These are phyloP conservation scores for Austropuccinia psidii DNA, from an alignment of 1,284 basidiomycete species.

Conservation along the genomic window DNA sequence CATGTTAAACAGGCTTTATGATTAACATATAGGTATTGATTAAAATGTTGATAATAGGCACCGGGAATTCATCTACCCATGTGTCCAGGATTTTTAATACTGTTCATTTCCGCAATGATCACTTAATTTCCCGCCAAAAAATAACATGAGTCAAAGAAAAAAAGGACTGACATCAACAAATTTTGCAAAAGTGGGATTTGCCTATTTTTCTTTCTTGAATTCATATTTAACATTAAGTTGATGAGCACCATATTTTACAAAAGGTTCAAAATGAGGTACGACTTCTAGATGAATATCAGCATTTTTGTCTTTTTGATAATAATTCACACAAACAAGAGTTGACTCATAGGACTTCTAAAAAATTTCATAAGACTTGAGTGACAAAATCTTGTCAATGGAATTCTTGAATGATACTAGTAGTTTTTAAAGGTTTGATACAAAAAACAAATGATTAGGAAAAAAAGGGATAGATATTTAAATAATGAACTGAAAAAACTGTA, in stretches of 20 bases:
- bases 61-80: no score
- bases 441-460: constrained; percentile 49
- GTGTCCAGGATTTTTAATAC: no score
- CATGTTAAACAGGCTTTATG: no score
- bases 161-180: constrained; percentile 75
- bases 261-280: constrained; percentile 79
- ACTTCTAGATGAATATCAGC: constrained; percentile 85
- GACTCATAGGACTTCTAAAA: constrained; percentile 85
- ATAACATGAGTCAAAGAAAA: not conserved
- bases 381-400: constrained; percentile 76
- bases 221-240: constrained; percentile 98
- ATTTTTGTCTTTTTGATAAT: constrained; percentile 88
- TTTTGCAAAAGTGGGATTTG: constrained; percentile 84
- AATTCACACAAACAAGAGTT: constrained; percentile 82
- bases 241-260: constrained; percentile 91
- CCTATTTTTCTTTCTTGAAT: constrained; percentile 95
- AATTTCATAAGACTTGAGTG: constrained; percentile 95
- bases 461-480: not conserved
- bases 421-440: constrained; percentile 79
- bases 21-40: no score
- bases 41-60: no score
- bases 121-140: no score
- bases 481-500: no score
- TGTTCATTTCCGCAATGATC: no score
- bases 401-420: constrained; percentile 66